Evolutionary conservation across 371 early-diverging fungal species (phyloP).

Genomic region (Mucor racemosus): DNA sequence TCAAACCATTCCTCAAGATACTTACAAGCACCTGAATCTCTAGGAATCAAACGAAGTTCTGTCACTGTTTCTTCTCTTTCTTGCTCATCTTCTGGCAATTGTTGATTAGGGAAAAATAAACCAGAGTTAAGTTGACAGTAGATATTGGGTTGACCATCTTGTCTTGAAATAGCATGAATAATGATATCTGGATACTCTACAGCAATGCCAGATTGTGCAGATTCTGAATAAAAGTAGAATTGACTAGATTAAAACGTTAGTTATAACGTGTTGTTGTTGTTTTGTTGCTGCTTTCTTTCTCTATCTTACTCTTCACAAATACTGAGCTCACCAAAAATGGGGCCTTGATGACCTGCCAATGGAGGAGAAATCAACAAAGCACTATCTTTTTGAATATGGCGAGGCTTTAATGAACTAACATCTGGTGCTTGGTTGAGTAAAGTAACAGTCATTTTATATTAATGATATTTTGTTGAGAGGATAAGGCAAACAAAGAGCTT

Average conservation of each 20-base stretch:
- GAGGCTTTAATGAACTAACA: constrained; percentile 35
- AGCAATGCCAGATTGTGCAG: constrained; percentile 55
- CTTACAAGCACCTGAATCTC: constrained; percentile 65
- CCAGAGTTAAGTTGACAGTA: constrained; percentile 76
- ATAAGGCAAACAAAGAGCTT: background rate
- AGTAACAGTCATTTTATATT: constrained; percentile 45
- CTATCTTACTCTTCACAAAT: constrained; percentile 50
- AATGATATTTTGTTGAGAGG: background rate
- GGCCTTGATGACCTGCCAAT: constrained; percentile 37
- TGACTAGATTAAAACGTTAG: constrained; percentile 25
- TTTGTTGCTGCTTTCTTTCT: background rate
- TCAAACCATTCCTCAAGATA: background rate
- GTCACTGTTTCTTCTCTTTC: constrained; percentile 61
- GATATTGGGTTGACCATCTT: constrained; percentile 64
- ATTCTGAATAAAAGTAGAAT: constrained; percentile 60
- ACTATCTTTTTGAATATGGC: constrained; percentile 39
- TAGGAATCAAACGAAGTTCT: constrained; percentile 73
- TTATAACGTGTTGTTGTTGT: background rate
- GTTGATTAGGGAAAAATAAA: constrained; percentile 46
- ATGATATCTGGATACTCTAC: constrained; percentile 78
- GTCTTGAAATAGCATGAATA: constrained; percentile 82
- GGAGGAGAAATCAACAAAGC: constrained; percentile 44
- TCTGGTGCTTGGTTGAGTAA: constrained; percentile 43
- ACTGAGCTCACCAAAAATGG: constrained; percentile 39
- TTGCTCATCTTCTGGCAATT: constrained; percentile 54